Evolutionary conservation across 2,329 filamentous ascomycete genomes (phyloP), one percentile per base, ranked within the genome.

Genomic region (Cladosporium phlei): DNA sequence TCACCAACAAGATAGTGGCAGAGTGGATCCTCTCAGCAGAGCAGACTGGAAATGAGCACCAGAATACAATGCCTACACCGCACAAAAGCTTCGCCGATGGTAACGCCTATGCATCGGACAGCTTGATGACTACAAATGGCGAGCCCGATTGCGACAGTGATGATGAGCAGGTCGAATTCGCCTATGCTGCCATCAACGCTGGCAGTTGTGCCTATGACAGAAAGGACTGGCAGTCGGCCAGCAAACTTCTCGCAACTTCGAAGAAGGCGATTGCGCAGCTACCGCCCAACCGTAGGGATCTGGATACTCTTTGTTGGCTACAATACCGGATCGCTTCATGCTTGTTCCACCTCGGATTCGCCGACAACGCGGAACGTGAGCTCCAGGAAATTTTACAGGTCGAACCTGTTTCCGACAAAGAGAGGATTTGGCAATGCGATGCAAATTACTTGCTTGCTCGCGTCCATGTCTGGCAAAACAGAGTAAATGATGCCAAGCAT

Each of bases 271-370:
- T 59, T 20, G 53, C 58, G 29, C 48, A 55, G 33, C 52, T 63
- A 25, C 30, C 54, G 9, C 44, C 32, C 12, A 49, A 53, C 25
- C 55, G 55, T 43, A 54, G 55, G 7, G 28, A 38, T 20, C 54
- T 56, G 17, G 57, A 54, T 37, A 53, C 61, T 38, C 48, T 58
- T 5, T 61, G 59, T 45, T 48, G 38, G 34, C 38, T 61, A 17
- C 56, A 59, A 20, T 60, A 58, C 37, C 58, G 54, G 44, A 53
- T 61, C 17, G 58, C 57, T 32, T 49, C 58, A 29, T 60, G 58
- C 48, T 48, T 57, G 9, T 61, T 58, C 46, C 51, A 61, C 29
- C 53, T 49, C 2, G 50, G 53, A 42, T 48, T 52, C 11, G 46
- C 55, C 27, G 38, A 25, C 2, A 53, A 55, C 30, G 58, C 58